Conservation (phyloP, 768 basidiomycete genomes). For the Boletus rubescentipes region DNA sequence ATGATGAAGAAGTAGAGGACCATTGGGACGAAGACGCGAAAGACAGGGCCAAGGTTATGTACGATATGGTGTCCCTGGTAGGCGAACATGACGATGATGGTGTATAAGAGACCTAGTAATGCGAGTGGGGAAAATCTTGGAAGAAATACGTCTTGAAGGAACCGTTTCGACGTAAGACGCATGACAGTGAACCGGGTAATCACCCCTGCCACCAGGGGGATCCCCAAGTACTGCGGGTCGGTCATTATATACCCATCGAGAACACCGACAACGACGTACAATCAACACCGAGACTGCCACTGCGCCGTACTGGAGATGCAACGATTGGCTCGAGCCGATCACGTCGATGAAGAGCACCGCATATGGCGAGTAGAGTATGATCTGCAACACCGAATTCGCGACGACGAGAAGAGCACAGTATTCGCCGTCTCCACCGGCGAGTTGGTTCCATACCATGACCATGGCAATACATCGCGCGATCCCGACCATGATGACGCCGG, state of each 20-base stretch:
- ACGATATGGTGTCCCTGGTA: conserved; percentile 70
- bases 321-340: conserved; percentile 47
- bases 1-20: conserved; percentile 76
- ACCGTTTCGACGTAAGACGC: conserved; percentile 41
- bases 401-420: conserved; percentile 82
- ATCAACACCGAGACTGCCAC: conserved; percentile 71
- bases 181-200: conserved; percentile 63
- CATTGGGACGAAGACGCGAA: conserved; percentile 80
- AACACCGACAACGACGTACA: conserved; percentile 41
- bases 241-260: neutral
- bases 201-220: conserved; percentile 71
- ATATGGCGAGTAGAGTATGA: conserved; percentile 65
- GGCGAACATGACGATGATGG: conserved; percentile 74
- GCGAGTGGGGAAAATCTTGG: conserved; percentile 67
- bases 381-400: conserved; percentile 77
- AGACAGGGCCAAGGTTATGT: conserved; percentile 71
- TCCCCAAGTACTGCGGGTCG: conserved; percentile 67
- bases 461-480: conserved; percentile 44
- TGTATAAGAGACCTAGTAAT: conserved; percentile 77
- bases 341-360: conserved; percentile 73
- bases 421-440: conserved; percentile 65
- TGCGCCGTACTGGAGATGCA: conserved; percentile 52
- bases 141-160: conserved; percentile 61
- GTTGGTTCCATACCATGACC: conserved; percentile 82
- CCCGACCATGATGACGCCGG: conserved; percentile 83